Evolutionary conservation across 2,329 filamentous ascomycete genomes (phyloP).

Genomic region (Colletotrichum cuscutae): DNA sequence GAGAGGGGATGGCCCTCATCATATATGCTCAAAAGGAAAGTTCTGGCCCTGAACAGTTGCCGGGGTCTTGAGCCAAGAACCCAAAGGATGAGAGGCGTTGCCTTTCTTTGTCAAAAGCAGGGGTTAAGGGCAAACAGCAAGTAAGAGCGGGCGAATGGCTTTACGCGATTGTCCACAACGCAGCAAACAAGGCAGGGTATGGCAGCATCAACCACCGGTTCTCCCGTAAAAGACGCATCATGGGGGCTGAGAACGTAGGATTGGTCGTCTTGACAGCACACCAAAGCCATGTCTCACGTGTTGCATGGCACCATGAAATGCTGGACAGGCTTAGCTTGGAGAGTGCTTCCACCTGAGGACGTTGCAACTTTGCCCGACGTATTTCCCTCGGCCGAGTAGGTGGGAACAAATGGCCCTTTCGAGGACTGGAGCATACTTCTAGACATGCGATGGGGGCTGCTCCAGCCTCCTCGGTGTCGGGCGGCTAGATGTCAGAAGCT

Average conservation of each 20-base stretch:
- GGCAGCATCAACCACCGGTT: background rate
- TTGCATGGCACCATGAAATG: conserved; percentile 14
- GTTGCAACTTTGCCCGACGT: background rate
- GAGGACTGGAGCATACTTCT: background rate
- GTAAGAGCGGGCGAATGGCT: conserved; percentile 9
- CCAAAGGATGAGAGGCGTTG: background rate
- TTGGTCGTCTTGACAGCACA: conserved; percentile 25
- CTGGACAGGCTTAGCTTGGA: conserved; percentile 13
- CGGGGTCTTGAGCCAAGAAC: background rate
- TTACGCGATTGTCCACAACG: background rate
- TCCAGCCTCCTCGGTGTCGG: background rate
- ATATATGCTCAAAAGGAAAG: background rate
- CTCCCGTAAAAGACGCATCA: conserved; percentile 4
- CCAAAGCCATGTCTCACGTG: conserved; percentile 20
- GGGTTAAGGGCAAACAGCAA: background rate
- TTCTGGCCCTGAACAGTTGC: no score
- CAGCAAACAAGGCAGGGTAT: background rate
- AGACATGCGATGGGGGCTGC: background rate
- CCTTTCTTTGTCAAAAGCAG: background rate
- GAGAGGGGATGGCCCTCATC: background rate
- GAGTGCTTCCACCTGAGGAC: background rate
- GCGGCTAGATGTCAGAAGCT: background rate
- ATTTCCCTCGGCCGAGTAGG: conserved; percentile 20
- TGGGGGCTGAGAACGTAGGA: conserved; percentile 2
- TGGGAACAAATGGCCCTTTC: background rate